phyloP scores from a whole-genome alignment of 352 stramenopile genomes.

The Phytophthora sp. region DNA sequence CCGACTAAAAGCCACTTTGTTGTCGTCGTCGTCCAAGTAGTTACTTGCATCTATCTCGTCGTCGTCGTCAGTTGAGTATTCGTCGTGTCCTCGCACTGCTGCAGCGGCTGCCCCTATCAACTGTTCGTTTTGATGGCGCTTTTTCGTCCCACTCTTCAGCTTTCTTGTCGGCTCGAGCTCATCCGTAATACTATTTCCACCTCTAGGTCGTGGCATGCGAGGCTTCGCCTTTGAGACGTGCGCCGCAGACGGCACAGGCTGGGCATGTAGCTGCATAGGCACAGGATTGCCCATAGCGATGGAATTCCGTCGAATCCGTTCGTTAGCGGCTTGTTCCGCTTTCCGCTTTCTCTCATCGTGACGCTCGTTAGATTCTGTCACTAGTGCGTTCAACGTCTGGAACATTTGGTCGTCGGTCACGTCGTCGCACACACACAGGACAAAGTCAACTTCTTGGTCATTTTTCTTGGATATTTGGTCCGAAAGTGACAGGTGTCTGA shows the following conservation, averaged over 20 bases:
- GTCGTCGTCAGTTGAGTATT: constrained; percentile 51
- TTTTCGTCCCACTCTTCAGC: constrained; percentile 10
- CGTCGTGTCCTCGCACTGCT: constrained; percentile 36
- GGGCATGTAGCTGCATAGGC: constrained; percentile 25
- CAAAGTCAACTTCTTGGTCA: constrained; percentile 85
- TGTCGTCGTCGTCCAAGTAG: constrained; percentile 73
- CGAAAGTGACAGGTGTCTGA: constrained; percentile 74
- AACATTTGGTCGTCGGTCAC: constrained; percentile 92
- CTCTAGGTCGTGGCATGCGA: constrained; percentile 36
- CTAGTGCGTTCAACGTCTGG: constrained; percentile 81
- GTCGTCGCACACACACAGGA: constrained; percentile 90
- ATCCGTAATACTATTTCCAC: constrained; percentile 25
- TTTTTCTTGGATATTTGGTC: constrained; percentile 72
- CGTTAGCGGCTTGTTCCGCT: constrained; percentile 37
- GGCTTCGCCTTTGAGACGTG: constrained; percentile 48
- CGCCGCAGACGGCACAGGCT: constrained; percentile 38
- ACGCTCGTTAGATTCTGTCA: constrained; percentile 76
- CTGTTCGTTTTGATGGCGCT: constrained; percentile 24
- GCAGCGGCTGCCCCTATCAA: constrained; percentile 30
- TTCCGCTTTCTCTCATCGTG: constrained; percentile 59
- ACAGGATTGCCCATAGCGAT: constrained; percentile 19
- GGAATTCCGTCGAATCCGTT: constrained; percentile 42
- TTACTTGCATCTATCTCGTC: constrained; percentile 51
- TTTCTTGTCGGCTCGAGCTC: constrained; percentile 31
- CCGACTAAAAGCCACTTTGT: constrained; percentile 79